A percentile compares a stretch with the other conserved stretches of the same genome.
Evolutionary conservation across 805 yeast genomes (phyloP).

Genomic region (Saccharomyces eubayanus): DNA sequence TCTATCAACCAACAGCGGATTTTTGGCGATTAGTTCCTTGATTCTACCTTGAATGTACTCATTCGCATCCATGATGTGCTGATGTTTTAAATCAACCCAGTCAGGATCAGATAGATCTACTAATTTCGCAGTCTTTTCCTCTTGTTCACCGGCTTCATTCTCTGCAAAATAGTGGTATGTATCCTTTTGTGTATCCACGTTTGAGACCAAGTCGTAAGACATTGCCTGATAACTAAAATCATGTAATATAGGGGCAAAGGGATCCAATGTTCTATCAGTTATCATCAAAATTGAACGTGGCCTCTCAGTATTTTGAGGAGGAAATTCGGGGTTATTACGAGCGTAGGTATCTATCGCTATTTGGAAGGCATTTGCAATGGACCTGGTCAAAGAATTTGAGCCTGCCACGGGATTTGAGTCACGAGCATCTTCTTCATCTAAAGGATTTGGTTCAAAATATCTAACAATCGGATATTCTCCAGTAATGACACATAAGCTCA

Average conservation of each 20-base stretch:
- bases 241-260: conserved; percentile 76
- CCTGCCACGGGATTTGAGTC: not conserved
- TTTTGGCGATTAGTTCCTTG: conserved; percentile 57
- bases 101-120: conserved; percentile 52
- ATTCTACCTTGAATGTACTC: conserved; percentile 51
- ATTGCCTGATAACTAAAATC: conserved; percentile 88
- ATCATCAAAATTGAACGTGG: conserved; percentile 69
- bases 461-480: conserved; percentile 88
- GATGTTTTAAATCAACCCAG: conserved; percentile 64
- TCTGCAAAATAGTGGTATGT: conserved; percentile 48
- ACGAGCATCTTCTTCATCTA: conserved; percentile 42
- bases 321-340: conserved; percentile 56
- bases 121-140: conserved; percentile 40
- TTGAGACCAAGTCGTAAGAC: conserved; percentile 65
- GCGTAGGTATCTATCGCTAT: conserved; percentile 65
- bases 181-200: conserved; percentile 35
- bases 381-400: conserved; percentile 46
- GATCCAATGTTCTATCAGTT: conserved; percentile 76
- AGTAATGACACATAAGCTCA: conserved; percentile 64
- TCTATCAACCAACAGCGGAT: conserved; percentile 68
- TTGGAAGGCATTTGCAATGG: conserved; percentile 69
- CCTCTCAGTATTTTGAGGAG: conserved; percentile 44
- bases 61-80: conserved; percentile 67
- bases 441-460: conserved; percentile 44
- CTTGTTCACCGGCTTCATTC: conserved; percentile 42